These are phyloP conservation scores for Candida patagonica DNA, from an alignment of 805 yeast species.

Conservation along the genomic window DNA sequence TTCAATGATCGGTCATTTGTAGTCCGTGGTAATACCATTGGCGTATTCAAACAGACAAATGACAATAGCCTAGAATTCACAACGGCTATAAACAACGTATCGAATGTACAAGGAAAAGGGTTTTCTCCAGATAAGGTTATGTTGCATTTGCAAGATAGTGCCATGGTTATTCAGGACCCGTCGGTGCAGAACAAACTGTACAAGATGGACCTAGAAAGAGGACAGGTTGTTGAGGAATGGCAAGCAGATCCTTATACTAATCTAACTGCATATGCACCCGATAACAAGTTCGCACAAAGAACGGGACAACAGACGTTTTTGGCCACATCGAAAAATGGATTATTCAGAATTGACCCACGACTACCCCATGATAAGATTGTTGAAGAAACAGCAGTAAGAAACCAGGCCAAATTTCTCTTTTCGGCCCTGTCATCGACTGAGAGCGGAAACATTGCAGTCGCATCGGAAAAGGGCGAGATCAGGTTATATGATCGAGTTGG, in stretches of 20 bases:
- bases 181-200: conserved; percentile 39
- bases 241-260: conserved; percentile 37
- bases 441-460: conserved; percentile 65
- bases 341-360: conserved; percentile 79
- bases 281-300: conserved; percentile 63
- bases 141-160: conserved; percentile 68
- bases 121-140: conserved; percentile 56
- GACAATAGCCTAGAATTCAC: conserved; percentile 46
- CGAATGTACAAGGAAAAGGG: conserved; percentile 39
- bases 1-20: conserved; percentile 68
- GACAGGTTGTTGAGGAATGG: conserved; percentile 86
- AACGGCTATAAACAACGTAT: conserved; percentile 57
- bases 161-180: conserved; percentile 56
- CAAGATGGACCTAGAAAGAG: conserved; percentile 71
- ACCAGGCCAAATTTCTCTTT: conserved; percentile 46
- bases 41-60: conserved; percentile 60
- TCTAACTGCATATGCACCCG: conserved; percentile 55
- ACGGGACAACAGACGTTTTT: conserved; percentile 65
- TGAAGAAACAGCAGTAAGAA: conserved; percentile 42
- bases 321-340: conserved; percentile 55
- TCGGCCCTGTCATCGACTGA: conserved; percentile 62
- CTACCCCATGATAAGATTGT: conserved; percentile 50
- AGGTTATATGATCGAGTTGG: conserved; percentile 68
- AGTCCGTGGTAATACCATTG: conserved; percentile 68
- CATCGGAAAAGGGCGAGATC: conserved; percentile 66